Evolutionary conservation across 208 protist species (phyloP).

Genomic region (Leishmania mexicana): DNA sequence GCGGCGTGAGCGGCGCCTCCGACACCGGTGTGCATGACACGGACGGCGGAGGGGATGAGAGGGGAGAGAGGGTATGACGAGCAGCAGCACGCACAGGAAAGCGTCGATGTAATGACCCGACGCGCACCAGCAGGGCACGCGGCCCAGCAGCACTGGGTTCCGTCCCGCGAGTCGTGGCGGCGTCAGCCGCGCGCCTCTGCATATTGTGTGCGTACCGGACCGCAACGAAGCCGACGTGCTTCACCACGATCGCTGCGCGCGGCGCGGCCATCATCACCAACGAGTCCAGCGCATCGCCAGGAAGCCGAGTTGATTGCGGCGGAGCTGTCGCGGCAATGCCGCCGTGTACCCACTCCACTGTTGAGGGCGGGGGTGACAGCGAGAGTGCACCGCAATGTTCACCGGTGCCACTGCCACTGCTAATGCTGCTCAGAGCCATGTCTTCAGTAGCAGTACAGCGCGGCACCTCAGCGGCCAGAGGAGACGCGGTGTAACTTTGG

Average conservation of each 20-base stretch:
- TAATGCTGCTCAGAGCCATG: background rate
- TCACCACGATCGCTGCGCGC: background rate
- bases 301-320: background rate
- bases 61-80: background rate
- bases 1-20: background rate
- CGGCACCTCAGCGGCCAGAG: background rate
- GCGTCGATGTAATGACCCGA: constrained; percentile 15
- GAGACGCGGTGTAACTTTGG: constrained; percentile 4
- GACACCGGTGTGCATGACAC: background rate
- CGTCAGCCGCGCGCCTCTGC: background rate
- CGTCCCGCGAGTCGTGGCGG: background rate
- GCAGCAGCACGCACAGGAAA: background rate
- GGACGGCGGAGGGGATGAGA: background rate
- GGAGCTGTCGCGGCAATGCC: background rate
- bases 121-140: constrained; percentile 16
- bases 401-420: background rate
- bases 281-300: background rate
- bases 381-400: background rate
- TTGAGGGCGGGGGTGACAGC: background rate
- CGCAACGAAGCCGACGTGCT: constrained; percentile 43
- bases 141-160: background rate
- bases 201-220: constrained; percentile 61
- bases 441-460: background rate
- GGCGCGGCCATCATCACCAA: background rate
- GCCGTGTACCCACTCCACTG: background rate